A percentile compares a stretch with the other conserved stretches of the same genome.
These are phyloP conservation scores for Termitomyces sp. DNA, from an alignment of 768 basidiomycete species.

Conservation along the genomic window DNA sequence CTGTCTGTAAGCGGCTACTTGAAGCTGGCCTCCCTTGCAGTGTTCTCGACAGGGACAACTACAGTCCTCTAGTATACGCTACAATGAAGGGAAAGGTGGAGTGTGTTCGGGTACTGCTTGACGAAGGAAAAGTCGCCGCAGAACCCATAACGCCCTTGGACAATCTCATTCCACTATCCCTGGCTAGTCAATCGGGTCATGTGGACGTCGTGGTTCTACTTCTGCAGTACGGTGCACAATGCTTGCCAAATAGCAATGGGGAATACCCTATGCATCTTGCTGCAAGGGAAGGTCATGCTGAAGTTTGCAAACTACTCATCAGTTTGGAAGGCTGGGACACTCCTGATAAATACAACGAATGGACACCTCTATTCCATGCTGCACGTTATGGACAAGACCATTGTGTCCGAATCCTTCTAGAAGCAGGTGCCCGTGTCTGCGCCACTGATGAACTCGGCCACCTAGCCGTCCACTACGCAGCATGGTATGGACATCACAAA, in stretches of 20 bases:
- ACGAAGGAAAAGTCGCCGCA: constrained; percentile 59
- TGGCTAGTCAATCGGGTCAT: constrained; percentile 89
- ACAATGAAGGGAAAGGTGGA: constrained; percentile 79
- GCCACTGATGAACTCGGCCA: constrained; percentile 80
- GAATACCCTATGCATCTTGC: constrained; percentile 96
- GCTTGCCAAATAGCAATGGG: constrained; percentile 88
- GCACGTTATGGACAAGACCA: constrained; percentile 76
- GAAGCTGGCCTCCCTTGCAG: constrained; percentile 60
- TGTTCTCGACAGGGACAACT: constrained; percentile 87
- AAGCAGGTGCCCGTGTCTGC: constrained; percentile 73
- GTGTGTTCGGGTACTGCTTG: constrained; percentile 79
- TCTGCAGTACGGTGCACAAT: constrained; percentile 69
- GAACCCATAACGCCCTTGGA: constrained; percentile 52
- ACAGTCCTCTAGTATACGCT: constrained; percentile 90
- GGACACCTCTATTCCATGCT: constrained; percentile 96
- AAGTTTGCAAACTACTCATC: constrained; percentile 76
- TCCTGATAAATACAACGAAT: constrained; percentile 95
- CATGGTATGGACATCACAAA: constrained; percentile 86
- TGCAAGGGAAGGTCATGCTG: constrained; percentile 83
- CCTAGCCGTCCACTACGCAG: constrained; percentile 87
- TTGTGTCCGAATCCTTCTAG: constrained; percentile 74
- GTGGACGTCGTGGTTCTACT: constrained; percentile 76
- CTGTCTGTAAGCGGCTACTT: constrained; percentile 71
- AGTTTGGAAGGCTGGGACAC: constrained; percentile 74
- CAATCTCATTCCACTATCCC: constrained; percentile 80